Evolutionary conservation across 2,329 filamentous ascomycete genomes (phyloP), one percentile per base, ranked within the genome.

Genomic region (Fusarium sp.): DNA sequence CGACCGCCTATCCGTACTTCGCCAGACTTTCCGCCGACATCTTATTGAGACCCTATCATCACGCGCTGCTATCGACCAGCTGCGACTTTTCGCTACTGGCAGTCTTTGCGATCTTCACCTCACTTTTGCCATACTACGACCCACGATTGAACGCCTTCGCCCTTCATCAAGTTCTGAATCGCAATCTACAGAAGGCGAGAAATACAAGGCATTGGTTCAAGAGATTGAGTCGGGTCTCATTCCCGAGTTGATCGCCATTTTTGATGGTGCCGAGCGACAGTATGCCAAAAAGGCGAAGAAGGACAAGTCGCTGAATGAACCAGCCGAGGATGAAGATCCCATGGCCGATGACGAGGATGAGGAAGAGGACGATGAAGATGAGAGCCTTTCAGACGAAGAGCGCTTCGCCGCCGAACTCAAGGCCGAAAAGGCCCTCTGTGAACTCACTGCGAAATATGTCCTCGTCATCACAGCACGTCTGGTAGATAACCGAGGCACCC

Each of bases 341-440:
- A 79, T 91, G 49, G 88, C 90, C 43, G 89, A 89, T 60, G 90
- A 89, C 8, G 83, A 85, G 15, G 84, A 87, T 11, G 65, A 73
- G 7, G 82, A 83, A 3, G 83, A 88, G 19, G 86, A 89, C 22
- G 85, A 88, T 43, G 82, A 85, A 31, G 84, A 87, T 61, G 82
- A 87, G 62, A 83, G 82, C 21, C 76, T 87, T 42, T 83, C 88
- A 31, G 84, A 85, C 54, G 84, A 86, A 73, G 84, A 92, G 74
- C 86, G 88, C 59, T 83, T 88, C 70, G 86, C 90, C 47, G 86
- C 87, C 39, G 88, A 90, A 58, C 85, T 98, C 34, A 85, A 94
- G 61, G 90, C 94, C 0, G 96, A 98, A 79, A 92, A 95, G 76
- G 88, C 90, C 21, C 86, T 98, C 1, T 98, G 95, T 79, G 92